Base-by-base conservation (phyloP, 2,329 filamentous ascomycete species). In the Hypoxylon sp. region DNA sequence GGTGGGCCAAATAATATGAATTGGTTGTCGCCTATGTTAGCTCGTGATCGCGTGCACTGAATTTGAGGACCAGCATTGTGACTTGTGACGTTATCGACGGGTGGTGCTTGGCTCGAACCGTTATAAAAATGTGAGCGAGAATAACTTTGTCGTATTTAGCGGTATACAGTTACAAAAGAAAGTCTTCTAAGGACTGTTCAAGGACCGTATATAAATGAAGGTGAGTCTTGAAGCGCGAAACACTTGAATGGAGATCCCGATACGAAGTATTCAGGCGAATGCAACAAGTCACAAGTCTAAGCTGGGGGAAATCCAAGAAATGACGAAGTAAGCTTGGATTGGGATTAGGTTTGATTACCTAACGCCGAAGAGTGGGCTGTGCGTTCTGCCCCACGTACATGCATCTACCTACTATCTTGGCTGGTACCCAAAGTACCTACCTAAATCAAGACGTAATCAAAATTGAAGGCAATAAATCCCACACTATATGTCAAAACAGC, bases 31-130 rank as follows among this genome's bases (percentile, higher is more conserved):
- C 23, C 66, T 71, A 71, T 69, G 57, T 71, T 36, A 67, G 55
- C 48, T 69, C 63, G 60, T 60, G 64, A 45, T 72, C 66, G 66
- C 64, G 67, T 69, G 58, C 34, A 46, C 53, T 49, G 38, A 52
- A 52, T 36, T 36, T 49, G 48, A 46, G 36, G 58, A 63, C 45
- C 11, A 58, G 46, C 68, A 71, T 71, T 32, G 43, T 68, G 70
- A 60, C 53, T 25, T 59, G 63, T 70, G 65, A 72, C 68, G 65
- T 65, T 69, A 64, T 69, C 17, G 65, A 67, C 65, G 63, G 61
- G 59, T 59, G 28, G 53, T 61, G 50, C 49, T 58, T 36, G 10
- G 50, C 43, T 57, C 36, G 30, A 57, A 34, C 46, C 28, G 32
- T 17, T 21, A 9, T 21, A 60, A 66, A 57, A 58, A 67, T 67